phyloP scores from a whole-genome alignment of 805 yeast genomes.

The Sugiyamaella lignohabitans region DNA sequence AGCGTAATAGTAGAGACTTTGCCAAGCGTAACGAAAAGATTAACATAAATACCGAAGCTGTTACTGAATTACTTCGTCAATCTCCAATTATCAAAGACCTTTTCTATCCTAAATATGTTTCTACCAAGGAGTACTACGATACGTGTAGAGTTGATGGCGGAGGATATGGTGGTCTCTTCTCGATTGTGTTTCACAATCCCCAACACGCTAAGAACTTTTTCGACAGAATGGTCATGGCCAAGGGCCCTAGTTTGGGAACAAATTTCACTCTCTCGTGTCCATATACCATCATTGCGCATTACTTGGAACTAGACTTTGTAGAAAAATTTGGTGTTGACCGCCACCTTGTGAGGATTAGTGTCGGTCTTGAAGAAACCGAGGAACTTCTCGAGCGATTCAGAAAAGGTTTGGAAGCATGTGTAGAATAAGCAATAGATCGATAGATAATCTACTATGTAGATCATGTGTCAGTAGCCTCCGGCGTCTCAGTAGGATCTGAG shows the following conservation, averaged over 20 bases:
- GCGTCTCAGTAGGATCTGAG: background rate
- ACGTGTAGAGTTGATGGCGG: constrained; percentile 56
- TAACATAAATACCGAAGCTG: constrained; percentile 36
- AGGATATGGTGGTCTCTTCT: constrained; percentile 85
- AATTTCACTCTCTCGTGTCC: constrained; percentile 88
- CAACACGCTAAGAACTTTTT: constrained; percentile 67
- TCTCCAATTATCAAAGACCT: constrained; percentile 51
- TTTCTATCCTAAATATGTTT: constrained; percentile 59
- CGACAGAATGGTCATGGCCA: constrained; percentile 60
- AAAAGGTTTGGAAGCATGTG: constrained; percentile 46
- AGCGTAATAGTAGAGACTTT: constrained; percentile 89
- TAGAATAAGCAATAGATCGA: constrained; percentile 61
- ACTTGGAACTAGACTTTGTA: constrained; percentile 70
- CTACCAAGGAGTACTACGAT: constrained; percentile 62
- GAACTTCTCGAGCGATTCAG: constrained; percentile 47
- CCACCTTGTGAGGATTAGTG: constrained; percentile 69
- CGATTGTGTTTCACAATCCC: constrained; percentile 61
- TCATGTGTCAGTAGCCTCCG: constrained; percentile 1
- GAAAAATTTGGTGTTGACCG: constrained; percentile 78
- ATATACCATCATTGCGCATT: constrained; percentile 81
- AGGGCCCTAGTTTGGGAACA: constrained; percentile 90
- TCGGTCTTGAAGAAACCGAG: constrained; percentile 72
- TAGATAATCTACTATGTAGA: constrained; percentile 47
- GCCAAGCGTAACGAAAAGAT: constrained; percentile 47
- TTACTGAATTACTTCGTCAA: constrained; percentile 27